phyloP scores from a whole-genome alignment of 495 filamentous ascomycete genomes.

The Penicillium pulvis region DNA sequence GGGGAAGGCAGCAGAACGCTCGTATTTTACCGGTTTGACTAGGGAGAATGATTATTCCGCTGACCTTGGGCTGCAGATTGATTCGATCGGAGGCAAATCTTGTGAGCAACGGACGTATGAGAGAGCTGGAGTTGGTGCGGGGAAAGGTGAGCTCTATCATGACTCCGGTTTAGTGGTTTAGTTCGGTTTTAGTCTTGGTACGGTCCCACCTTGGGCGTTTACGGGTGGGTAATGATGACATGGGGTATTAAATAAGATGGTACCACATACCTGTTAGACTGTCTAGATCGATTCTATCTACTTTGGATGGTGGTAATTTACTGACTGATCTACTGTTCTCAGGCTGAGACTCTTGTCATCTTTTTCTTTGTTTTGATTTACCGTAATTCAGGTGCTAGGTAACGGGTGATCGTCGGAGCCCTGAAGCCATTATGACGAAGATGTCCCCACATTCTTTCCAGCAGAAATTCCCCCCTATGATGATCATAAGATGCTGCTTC shows the following conservation, averaged over 20 bases:
- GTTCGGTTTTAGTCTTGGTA: neutral
- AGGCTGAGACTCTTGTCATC: neutral
- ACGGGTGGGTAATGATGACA: neutral
- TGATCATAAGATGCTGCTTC: neutral
- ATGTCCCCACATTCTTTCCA: constrained; percentile 5
- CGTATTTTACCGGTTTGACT: neutral
- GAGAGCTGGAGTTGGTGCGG: constrained; percentile 5
- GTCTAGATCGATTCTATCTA: constrained; percentile 2
- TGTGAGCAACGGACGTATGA: neutral
- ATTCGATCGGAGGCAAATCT: constrained; percentile 1
- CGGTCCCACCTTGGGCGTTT: neutral
- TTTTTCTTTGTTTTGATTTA: neutral
- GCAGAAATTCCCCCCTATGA: neutral
- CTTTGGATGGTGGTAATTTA: neutral
- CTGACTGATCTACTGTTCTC: neutral
- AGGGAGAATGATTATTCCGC: neutral
- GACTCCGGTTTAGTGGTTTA: neutral
- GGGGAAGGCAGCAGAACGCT: neutral
- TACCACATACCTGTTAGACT: neutral
- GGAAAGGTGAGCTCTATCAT: constrained; percentile 4
- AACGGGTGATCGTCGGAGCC: constrained; percentile 20
- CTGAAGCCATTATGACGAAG: constrained; percentile 28
- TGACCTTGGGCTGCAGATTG: neutral
- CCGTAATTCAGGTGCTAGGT: neutral
- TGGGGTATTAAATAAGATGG: constrained; percentile 2